phyloP scores from a whole-genome alignment of 305 asterid genomes.

The Vinca major region DNA sequence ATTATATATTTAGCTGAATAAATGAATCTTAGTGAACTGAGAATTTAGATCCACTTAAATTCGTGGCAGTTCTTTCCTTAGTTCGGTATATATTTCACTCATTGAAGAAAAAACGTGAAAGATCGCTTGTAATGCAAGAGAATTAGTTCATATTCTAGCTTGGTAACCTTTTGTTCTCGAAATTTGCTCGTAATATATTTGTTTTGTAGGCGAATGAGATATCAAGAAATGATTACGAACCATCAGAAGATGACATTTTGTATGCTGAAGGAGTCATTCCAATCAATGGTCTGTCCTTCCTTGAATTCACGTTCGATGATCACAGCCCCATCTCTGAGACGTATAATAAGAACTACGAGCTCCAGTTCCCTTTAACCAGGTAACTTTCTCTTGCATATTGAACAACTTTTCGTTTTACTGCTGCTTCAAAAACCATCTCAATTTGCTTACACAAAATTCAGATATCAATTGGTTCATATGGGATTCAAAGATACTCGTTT shows the following conservation, averaged over 20 bases:
- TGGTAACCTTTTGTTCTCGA: background rate
- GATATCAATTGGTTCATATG: constrained; percentile 56
- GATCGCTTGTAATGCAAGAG: background rate
- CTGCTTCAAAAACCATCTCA: background rate
- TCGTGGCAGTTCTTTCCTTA: background rate
- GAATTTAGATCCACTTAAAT: background rate
- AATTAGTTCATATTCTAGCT: background rate
- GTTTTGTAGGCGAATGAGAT: constrained; percentile 48
- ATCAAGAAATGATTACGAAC: constrained; percentile 58
- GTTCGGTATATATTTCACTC: background rate
- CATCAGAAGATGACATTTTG: constrained; percentile 56
- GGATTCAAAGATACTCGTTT: constrained; percentile 32
- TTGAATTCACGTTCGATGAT: constrained; percentile 54
- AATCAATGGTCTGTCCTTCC: constrained; percentile 46
- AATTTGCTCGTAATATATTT: background rate
- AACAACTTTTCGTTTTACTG: background rate
- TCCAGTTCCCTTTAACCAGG: constrained; percentile 38
- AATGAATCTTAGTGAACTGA: too few relatives aligned
- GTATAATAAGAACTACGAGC: constrained; percentile 25
- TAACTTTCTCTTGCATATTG: constrained; percentile 20
- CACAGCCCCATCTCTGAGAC: constrained; percentile 36
- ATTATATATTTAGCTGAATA: too few relatives aligned
- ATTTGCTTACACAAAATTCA: constrained; percentile 16
- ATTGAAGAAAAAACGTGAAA: background rate
- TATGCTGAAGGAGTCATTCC: constrained; percentile 61